These are phyloP conservation scores for Parsonsia alboflavescens DNA, from an alignment of 257 asterid species.

Conservation along the genomic window DNA sequence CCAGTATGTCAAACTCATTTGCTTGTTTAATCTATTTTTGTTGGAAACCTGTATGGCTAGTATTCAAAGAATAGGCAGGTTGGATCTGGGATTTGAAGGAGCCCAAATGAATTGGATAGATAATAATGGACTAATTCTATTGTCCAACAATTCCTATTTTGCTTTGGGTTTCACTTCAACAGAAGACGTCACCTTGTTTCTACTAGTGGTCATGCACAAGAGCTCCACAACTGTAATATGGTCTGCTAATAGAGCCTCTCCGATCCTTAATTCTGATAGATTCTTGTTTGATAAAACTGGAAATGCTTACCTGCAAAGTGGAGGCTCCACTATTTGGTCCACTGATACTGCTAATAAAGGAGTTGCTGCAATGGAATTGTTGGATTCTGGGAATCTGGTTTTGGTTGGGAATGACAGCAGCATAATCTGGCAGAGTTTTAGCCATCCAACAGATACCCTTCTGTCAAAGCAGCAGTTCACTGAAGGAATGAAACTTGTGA, in stretches of 20 bases:
- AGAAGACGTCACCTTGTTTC: slow-evolving; percentile 54
- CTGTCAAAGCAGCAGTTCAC: slow-evolving; percentile 56
- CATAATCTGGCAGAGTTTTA: slow-evolving; percentile 70
- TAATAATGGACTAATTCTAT: slow-evolving; percentile 58
- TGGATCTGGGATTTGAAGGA: slow-evolving; percentile 63
- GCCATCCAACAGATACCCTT: slow-evolving; percentile 73
- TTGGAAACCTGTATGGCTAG: slow-evolving; percentile 43
- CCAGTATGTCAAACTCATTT: slow-evolving; percentile 13
- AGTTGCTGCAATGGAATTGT: slow-evolving; percentile 61
- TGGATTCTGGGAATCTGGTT: slow-evolving; percentile 69
- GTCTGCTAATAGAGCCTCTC: slow-evolving; percentile 77
- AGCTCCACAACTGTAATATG: slow-evolving; percentile 66
- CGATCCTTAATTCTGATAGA: slow-evolving; percentile 47
- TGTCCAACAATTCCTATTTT: slow-evolving; percentile 67
- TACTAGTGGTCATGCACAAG: slow-evolving; percentile 60
- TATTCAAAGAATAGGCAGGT: slow-evolving; percentile 49
- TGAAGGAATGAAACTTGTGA: slow-evolving; percentile 63
- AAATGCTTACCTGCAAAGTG: slow-evolving; percentile 53
- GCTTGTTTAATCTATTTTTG: slow-evolving; percentile 27
- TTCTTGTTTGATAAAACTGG: slow-evolving; percentile 58
- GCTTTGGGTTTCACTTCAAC: slow-evolving; percentile 69
- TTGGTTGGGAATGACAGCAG: slow-evolving; percentile 49
- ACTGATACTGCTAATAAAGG: slow-evolving; percentile 51
- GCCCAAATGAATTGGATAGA: slow-evolving; percentile 74
- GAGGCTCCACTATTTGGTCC: slow-evolving; percentile 60